These are phyloP conservation scores for Triadica sebifera DNA, from an alignment of 345 rosid species.

Conservation along the genomic window DNA sequence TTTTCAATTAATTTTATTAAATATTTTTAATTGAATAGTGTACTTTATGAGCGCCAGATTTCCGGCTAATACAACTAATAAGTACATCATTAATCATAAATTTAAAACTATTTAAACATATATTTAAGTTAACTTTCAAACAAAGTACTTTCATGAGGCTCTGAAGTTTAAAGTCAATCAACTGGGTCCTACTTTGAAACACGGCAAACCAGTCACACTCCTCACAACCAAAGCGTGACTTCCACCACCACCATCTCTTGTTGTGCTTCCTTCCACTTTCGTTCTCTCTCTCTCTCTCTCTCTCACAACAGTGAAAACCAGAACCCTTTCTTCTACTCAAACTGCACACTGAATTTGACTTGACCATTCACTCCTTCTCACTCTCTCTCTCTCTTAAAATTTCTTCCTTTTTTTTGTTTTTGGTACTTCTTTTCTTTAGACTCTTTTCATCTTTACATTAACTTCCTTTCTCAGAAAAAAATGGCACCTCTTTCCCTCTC, in stretches of 20 bases:
- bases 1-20: no score
- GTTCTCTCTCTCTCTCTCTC: background rate
- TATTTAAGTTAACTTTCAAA: no score
- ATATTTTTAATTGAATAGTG: no score
- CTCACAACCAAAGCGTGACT: slow-evolving; percentile 9
- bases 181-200: background rate
- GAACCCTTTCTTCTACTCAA: background rate
- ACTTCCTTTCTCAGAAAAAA: background rate
- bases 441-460: background rate
- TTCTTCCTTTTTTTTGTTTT: background rate
- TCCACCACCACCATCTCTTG: background rate
- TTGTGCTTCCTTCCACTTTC: background rate
- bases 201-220: no score
- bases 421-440: no score
- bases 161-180: background rate
- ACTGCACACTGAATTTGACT: slow-evolving; percentile 7
- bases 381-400: background rate
- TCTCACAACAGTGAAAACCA: background rate
- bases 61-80: no score
- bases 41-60: no score
- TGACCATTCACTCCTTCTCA: background rate
- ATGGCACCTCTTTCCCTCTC: slow-evolving; percentile 30
- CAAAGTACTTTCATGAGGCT: no score
- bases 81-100: no score
- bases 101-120: no score